Evolutionary conservation across 805 yeast genomes (phyloP), one percentile per base, ranked within the genome.

Genomic region (Nadsonia fulvescens): DNA sequence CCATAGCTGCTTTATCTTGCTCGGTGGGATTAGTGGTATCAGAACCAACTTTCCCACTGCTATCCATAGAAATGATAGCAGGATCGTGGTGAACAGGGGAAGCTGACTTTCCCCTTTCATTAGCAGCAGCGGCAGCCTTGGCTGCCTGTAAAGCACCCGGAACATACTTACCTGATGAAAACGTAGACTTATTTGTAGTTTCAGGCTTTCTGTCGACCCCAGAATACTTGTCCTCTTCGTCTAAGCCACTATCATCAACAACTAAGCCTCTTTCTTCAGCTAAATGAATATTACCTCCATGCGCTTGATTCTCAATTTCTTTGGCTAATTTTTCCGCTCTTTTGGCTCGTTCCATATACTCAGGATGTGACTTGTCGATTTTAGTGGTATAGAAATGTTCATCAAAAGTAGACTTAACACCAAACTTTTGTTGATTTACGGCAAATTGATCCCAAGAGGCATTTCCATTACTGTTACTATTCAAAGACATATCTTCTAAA

Each of bases 171-270:
- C n/a, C 8, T 12, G 29, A 12, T 9, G 18, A 12, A 4, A 25
- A n/a, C 6, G 21, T 5, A 10, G 14, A 15, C 26, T 19, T 25
- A n/a, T 18, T 17, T 7, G 35, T 43, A n/a, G n/a, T n/a, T n/a
- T n/a, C n/a, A n/a, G n/a, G n/a, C n/a, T n/a, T n/a, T 42, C 89
- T 66, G 32, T 63, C 70, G 23, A 82, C 98, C 26, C 95, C 95
- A 4, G 94, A 81, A 45, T 83, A 89, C 50, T 77, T 77, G 49
- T 83, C 94, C 49, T 89, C 98, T 53, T 89, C 98, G 49, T 89
- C 96, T 38, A 78, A 37, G 10, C 92, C 93, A 32, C 76, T 66
- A 43, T 78, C 93, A 45, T 78, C 93, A 19, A 75, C 63, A 4
- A 22, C 39, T 9, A 69, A 34, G 14, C 93, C 93, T 47, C 98